phyloP scores from a whole-genome alignment of 352 stramenopile genomes.

The Phytopythium aichiense region DNA sequence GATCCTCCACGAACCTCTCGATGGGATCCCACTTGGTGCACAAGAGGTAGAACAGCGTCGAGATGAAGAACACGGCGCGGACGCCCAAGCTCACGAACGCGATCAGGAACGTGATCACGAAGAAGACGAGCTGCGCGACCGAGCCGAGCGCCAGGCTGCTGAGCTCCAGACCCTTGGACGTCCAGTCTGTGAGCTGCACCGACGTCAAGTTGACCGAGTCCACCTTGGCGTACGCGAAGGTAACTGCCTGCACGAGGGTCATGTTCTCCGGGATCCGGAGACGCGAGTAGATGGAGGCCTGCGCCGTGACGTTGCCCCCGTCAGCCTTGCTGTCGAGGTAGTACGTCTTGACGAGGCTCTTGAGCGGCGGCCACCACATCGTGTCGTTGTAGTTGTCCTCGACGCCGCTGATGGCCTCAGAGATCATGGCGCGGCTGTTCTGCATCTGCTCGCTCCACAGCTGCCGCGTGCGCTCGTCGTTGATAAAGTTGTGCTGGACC shows the following conservation, averaged over 20 bases:
- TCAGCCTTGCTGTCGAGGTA: conserved; percentile 67
- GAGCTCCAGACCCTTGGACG: conserved; percentile 77
- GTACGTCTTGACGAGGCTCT: conserved; percentile 79
- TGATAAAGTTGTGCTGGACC: conserved; percentile 86
- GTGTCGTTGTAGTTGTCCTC: conserved; percentile 88
- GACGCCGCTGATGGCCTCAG: conserved; percentile 66
- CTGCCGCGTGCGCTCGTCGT: conserved; percentile 77
- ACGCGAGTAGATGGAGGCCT: conserved; percentile 41
- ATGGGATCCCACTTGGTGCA: conserved; percentile 87
- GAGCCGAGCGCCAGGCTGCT: conserved; percentile 80
- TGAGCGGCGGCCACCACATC: conserved; percentile 86
- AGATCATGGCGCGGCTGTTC: conserved; percentile 80
- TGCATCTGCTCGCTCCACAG: conserved; percentile 83
- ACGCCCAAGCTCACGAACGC: conserved; percentile 85
- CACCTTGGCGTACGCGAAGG: conserved; percentile 79
- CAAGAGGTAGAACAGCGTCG: conserved; percentile 83
- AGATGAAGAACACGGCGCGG: conserved; percentile 86
- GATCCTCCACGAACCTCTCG: conserved; percentile 74
- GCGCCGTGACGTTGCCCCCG: conserved; percentile 47
- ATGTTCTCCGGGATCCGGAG: conserved; percentile 76
- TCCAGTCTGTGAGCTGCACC: conserved; percentile 84
- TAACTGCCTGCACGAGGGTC: conserved; percentile 70
- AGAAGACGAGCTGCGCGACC: conserved; percentile 73
- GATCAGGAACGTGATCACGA: conserved; percentile 73
- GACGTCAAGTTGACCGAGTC: conserved; percentile 83